Evolutionary conservation across 78 protist species (phyloP).

Genomic region (Dictyostelium purpureum): DNA sequence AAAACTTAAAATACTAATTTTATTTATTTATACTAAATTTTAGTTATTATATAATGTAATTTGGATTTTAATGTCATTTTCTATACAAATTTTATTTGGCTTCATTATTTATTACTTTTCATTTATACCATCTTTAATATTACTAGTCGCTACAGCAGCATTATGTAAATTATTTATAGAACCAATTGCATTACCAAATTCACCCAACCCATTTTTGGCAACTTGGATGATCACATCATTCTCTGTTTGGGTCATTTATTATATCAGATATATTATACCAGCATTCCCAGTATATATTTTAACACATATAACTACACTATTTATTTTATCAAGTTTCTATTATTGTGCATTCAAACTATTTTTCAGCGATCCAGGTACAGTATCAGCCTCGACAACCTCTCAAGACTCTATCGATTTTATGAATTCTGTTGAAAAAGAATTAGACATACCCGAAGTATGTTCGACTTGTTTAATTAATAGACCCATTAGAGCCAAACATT

Average conservation of each 20-base stretch:
- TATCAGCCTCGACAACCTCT: not conserved
- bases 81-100: not conserved
- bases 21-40: not conserved
- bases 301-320: conserved; percentile 2
- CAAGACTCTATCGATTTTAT: conserved; percentile 67
- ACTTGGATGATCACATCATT: conserved; percentile 48
- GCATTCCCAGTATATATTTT: conserved; percentile 21
- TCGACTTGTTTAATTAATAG: conserved; percentile 62
- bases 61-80: conserved; percentile 25
- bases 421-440: conserved; percentile 30
- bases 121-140: conserved; percentile 12
- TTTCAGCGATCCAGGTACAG: conserved; percentile 54
- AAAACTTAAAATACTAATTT: not conserved
- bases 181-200: conserved; percentile 4
- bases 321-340: not conserved
- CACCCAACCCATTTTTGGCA: conserved; percentile 63
- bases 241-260: conserved; percentile 2
- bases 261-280: conserved; percentile 28
- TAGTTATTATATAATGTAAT: conserved; percentile 51
- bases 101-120: conserved; percentile 2
- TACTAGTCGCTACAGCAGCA: not conserved
- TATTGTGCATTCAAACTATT: conserved; percentile 23
- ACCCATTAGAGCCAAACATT: conserved; percentile 85
- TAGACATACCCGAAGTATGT: conserved; percentile 58
- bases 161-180: conserved; percentile 37